These are phyloP conservation scores for Tilletiaria anomala DNA, from an alignment of 1,284 basidiomycete species.

Conservation along the genomic window DNA sequence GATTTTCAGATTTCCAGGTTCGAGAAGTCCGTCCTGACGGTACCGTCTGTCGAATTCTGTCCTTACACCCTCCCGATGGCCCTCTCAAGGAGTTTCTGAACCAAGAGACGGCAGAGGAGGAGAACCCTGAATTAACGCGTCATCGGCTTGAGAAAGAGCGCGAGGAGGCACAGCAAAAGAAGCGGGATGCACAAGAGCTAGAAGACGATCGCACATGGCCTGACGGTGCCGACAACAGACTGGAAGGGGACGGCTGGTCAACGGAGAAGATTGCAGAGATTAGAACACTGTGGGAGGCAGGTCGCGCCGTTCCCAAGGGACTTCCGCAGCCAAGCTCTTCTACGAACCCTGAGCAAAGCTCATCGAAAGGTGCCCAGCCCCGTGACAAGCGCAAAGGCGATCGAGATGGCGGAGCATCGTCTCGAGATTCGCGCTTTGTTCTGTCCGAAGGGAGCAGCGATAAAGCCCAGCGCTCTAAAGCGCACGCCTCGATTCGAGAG, in stretches of 20 bases:
- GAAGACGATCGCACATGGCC: constrained; percentile 7
- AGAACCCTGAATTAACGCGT: not conserved
- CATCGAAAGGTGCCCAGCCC: constrained; percentile 2
- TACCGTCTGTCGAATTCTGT: constrained; percentile 14
- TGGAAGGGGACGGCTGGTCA: not conserved
- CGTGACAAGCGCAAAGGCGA: constrained; percentile 7
- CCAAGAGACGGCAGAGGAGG: not conserved
- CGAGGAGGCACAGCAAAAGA: not conserved
- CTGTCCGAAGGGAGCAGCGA: constrained; percentile 56
- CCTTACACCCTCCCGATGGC: constrained; percentile 15
- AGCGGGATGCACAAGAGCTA: not conserved
- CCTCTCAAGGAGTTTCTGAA: constrained; percentile 1
- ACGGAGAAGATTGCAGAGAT: not conserved
- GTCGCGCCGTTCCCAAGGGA: constrained; percentile 1
- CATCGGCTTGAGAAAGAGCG: constrained; percentile 1
- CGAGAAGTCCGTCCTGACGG: constrained; percentile 17
- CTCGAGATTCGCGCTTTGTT: constrained; percentile 13
- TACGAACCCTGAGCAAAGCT: not conserved
- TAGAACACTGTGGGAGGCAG: not conserved
- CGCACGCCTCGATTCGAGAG: constrained; percentile 68
- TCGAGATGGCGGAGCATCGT: constrained; percentile 3
- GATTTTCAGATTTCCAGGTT: constrained; percentile 32
- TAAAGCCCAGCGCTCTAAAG: constrained; percentile 63
- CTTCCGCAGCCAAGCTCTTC: not conserved
- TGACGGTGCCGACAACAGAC: constrained; percentile 3